Evolutionary conservation across 805 yeast species (phyloP), one percentile per base, ranked within the genome.

Genomic region (Pichia kluyveri): DNA sequence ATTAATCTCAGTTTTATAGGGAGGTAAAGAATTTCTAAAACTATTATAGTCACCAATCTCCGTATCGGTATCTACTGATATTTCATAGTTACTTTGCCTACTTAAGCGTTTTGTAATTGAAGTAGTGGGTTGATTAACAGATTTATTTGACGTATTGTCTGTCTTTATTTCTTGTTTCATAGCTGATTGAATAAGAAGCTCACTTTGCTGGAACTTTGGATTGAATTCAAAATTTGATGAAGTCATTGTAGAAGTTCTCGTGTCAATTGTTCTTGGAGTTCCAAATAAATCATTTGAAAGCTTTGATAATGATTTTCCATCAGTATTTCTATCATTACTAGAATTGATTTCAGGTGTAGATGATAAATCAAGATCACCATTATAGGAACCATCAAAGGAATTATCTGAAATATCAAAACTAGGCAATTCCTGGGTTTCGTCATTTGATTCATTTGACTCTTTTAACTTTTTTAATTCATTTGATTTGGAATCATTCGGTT

Each of bases 211-310:
- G 10, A 17, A 7, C 34, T 47, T 46, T 2, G 31, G 28, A 31
- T 15, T 38, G 4, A 34, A 34, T 2, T 34, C 37, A 15, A 34
- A 34, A 10, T 28, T 36, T 6, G 41, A 28, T 5, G 50, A 47
- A 2, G 45, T 40, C 38, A 48, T 43, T 8, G 55, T 50, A 14
- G 51, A 48, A 5, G 51, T 31, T 38, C 51, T 44, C 6, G 51
- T 48, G 4, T 48, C 51, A 9, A 48, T 31, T 5, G 51, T 44
- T 38, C 32, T 40, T 3, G 51, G 51, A 7, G 51, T 48, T 37
- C 43, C 51, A 42, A 48, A 48, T 2, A 47, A 41, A 39, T 48
- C 48, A 41, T 45, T 44, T 12, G 51, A 48, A 37, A 45, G 41
- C 12, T 51, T 40, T 5, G 55, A 52, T 15, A 53, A 52, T 8